phyloP scores from a whole-genome alignment of 495 filamentous ascomycete genomes.

The Bryoglossum gracile region DNA sequence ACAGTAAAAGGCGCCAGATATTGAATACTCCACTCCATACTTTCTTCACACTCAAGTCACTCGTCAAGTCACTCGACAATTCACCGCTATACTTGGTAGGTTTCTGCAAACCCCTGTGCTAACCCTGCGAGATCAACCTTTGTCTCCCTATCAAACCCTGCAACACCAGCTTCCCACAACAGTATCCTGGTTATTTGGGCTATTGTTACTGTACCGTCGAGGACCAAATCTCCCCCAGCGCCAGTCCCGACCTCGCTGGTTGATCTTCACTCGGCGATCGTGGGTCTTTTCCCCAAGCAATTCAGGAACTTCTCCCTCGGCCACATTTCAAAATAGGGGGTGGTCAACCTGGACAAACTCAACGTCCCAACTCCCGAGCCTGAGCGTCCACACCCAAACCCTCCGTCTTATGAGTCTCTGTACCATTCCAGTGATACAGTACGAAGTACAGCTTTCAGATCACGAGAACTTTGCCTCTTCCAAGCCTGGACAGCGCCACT shows the following conservation, averaged over 20 bases:
- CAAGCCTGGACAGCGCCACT: neutral
- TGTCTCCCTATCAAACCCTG: neutral
- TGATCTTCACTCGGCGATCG: neutral
- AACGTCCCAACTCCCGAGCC: neutral
- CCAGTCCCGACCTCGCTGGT: neutral
- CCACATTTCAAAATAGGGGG: no score
- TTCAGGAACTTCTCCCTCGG: no score
- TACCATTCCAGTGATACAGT: no score
- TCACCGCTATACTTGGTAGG: no score
- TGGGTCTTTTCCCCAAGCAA: neutral
- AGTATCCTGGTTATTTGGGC: neutral
- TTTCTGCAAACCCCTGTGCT: neutral
- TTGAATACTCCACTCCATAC: no score
- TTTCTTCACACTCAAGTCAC: no score
- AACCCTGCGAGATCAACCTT: neutral
- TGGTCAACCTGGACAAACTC: neutral
- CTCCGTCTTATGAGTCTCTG: no score
- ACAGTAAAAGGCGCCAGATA: no score
- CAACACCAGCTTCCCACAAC: neutral
- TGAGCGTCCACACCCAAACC: no score
- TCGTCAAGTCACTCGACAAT: no score
- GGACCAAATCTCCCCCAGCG: conserved; percentile 6
- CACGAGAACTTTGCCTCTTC: neutral
- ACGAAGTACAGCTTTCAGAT: neutral
- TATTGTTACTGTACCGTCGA: neutral